Conservation (phyloP, 345 rosid genomes). For the Angophora floribunda region DNA sequence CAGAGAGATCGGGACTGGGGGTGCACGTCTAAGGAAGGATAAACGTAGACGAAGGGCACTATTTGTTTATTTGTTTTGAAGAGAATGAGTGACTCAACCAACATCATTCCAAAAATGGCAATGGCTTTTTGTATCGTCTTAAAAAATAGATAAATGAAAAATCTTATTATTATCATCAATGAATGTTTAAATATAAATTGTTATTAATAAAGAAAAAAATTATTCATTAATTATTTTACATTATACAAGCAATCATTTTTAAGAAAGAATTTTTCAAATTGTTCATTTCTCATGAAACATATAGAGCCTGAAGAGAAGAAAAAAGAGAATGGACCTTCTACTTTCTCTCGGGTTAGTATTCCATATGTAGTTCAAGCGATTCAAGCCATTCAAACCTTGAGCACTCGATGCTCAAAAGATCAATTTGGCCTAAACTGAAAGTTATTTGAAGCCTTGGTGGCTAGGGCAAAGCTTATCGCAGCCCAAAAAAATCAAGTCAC, state of each 20-base stretch:
- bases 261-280: too few species aligned
- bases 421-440: not conserved
- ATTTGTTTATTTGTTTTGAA: too few species aligned
- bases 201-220: too few species aligned
- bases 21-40: not conserved
- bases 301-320: not conserved
- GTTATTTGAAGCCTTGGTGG: not conserved
- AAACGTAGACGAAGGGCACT: not conserved
- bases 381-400: not conserved
- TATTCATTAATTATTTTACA: too few species aligned
- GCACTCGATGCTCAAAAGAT: not conserved
- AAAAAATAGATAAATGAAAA: too few species aligned
- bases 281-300: too few species aligned
- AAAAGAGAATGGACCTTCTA: not conserved
- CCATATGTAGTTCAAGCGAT: not conserved
- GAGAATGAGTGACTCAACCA: too few species aligned
- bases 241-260: accelerated
- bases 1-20: not conserved
- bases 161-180: accelerated
- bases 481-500: not conserved
- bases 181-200: too few species aligned
- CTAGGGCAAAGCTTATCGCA: not conserved
- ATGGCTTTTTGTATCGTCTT: too few species aligned
- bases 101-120: too few species aligned
- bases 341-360: not conserved